A percentile compares a stretch with the other conserved stretches of the same genome.
These are phyloP conservation scores for Daldinia vernicosa DNA, from an alignment of 495 filamentous ascomycete genomes.

Conservation along the genomic window DNA sequence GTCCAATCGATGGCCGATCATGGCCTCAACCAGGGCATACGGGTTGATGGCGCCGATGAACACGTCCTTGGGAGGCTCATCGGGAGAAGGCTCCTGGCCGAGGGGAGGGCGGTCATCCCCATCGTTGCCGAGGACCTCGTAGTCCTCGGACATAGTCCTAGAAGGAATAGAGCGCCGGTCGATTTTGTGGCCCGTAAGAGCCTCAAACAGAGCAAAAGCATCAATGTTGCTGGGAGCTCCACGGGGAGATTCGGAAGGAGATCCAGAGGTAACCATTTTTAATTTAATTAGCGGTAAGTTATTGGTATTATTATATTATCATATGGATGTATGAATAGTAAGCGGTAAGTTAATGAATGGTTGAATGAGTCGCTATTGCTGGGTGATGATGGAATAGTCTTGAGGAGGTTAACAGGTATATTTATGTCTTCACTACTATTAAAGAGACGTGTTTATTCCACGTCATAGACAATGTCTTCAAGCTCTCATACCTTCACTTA, in stretches of 20 bases:
- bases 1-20: conserved; percentile 49
- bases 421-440: conserved; percentile 15
- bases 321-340: conserved; percentile 11
- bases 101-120: conserved; percentile 20
- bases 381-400: neutral
- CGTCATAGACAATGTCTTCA: neutral
- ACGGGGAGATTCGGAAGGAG: conserved; percentile 24
- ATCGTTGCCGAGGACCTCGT: conserved; percentile 37
- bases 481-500: neutral
- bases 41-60: conserved; percentile 52
- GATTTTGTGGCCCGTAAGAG: conserved; percentile 46
- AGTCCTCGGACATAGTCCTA: conserved; percentile 39
- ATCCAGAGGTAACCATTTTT: conserved; percentile 43
- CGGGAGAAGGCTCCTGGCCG: conserved; percentile 43
- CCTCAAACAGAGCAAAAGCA: conserved; percentile 50
- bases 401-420: conserved; percentile 7
- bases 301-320: conserved; percentile 4
- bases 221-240: conserved; percentile 41
- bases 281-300: neutral
- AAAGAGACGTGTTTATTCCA: neutral
- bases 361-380: conserved; percentile 5
- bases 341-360: conserved; percentile 3
- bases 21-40: conserved; percentile 50
- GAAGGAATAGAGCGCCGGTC: conserved; percentile 36
- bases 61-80: conserved; percentile 48